A percentile compares a stretch with the other conserved stretches of the same genome.
Evolutionary conservation across 192 early-diverging fungal genomes (phyloP).

Genomic region (Coemansia asiatica): DNA sequence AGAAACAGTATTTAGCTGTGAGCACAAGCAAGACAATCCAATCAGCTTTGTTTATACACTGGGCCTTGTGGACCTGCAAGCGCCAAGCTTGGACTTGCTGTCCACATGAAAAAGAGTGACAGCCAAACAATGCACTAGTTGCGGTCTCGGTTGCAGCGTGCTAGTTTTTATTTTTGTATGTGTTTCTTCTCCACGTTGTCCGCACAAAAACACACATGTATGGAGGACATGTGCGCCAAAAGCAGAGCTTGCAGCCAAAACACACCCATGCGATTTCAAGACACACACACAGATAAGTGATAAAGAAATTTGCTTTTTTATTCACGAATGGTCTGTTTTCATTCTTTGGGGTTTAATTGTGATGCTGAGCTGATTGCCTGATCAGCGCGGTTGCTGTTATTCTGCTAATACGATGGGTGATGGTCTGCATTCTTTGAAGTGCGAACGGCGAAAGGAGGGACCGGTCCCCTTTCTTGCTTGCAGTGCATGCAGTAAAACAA

Average conservation of each 20-base stretch:
- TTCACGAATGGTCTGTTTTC: neutral
- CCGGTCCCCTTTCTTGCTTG: no score
- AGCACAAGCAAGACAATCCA: constrained; percentile 1
- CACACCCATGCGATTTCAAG: neutral
- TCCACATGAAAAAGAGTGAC: neutral
- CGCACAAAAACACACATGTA: neutral
- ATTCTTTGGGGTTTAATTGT: no score
- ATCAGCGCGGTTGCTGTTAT: neutral
- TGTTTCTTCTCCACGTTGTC: neutral
- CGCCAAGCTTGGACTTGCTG: neutral
- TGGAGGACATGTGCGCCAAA: neutral
- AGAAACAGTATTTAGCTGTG: neutral
- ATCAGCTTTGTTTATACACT: neutral
- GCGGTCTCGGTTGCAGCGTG: neutral
- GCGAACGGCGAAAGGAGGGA: no score
- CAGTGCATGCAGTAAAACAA: no score
- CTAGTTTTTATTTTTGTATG: neutral
- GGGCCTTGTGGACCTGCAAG: neutral
- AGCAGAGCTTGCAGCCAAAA: neutral
- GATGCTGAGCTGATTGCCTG: neutral
- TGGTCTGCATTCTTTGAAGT: no score
- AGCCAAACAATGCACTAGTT: neutral
- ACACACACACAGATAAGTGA: no score
- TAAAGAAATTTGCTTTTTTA: neutral
- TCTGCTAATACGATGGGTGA: no score